A percentile compares a stretch with the other conserved stretches of the same genome.
Evolutionary conservation across 768 basidiomycete genomes (phyloP).

Genomic region (Boletus rufocinnamomeus): DNA sequence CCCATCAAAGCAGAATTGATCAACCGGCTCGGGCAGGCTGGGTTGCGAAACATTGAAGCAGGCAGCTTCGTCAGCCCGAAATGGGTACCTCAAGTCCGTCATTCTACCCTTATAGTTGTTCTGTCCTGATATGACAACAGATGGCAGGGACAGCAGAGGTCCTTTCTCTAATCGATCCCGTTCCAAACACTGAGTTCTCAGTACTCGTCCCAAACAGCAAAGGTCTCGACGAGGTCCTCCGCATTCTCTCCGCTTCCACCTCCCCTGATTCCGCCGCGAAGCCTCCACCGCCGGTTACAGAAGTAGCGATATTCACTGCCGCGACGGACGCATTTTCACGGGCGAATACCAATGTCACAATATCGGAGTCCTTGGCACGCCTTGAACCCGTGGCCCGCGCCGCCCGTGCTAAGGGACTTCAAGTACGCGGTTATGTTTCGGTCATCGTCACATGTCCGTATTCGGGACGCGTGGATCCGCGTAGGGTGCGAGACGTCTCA

Average conservation of each 20-base stretch:
- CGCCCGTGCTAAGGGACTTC: slow-evolving; percentile 62
- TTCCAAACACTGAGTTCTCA: slow-evolving; percentile 63
- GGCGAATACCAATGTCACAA: slow-evolving; percentile 81
- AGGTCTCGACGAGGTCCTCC: slow-evolving; percentile 69
- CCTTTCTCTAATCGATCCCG: slow-evolving; percentile 54
- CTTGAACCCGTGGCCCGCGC: slow-evolving; percentile 60
- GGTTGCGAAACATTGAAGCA: slow-evolving; percentile 70
- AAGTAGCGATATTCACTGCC: slow-evolving; percentile 87
- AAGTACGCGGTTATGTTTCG: slow-evolving; percentile 85
- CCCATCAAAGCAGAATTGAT: slow-evolving; percentile 80
- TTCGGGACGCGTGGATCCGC: slow-evolving; percentile 71
- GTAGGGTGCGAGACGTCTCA: slow-evolving; percentile 66
- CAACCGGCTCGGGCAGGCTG: slow-evolving; percentile 68
- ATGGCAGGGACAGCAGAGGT: slow-evolving; percentile 88
- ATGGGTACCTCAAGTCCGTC: slow-evolving; percentile 81
- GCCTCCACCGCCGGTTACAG: slow-evolving; percentile 62
- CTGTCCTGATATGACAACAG: slow-evolving; percentile 39
- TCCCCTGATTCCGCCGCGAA: slow-evolving; percentile 30
- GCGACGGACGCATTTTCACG: slow-evolving; percentile 85
- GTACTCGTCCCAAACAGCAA: slow-evolving; percentile 82
- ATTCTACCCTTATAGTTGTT: neutral
- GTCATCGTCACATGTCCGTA: slow-evolving; percentile 85
- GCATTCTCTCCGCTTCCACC: slow-evolving; percentile 45
- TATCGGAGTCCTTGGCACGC: slow-evolving; percentile 66
- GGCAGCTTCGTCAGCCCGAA: slow-evolving; percentile 93